These are phyloP conservation scores for Vigna trinervia DNA, from an alignment of 306 rosid genomes.

Conservation along the genomic window DNA sequence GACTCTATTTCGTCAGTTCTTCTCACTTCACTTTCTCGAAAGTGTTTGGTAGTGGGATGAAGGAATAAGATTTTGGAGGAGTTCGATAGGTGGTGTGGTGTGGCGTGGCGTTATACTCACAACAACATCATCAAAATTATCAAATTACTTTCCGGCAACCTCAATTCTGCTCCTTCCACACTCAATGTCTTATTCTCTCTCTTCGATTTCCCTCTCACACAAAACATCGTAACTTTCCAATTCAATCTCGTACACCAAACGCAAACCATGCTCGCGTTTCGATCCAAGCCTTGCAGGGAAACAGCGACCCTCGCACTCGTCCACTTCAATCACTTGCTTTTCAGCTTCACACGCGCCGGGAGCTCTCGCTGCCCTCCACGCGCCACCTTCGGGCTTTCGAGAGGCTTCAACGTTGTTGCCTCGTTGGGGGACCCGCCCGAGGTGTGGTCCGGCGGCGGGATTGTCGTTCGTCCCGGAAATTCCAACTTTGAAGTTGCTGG, in stretches of 20 bases:
- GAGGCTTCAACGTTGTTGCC: slow-evolving; percentile 37
- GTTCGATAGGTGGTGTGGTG: slow-evolving; percentile 6
- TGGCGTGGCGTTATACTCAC: not conserved
- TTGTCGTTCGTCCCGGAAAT: slow-evolving; percentile 65
- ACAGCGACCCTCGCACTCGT: slow-evolving; percentile 58
- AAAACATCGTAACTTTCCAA: not conserved
- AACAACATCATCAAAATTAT: slow-evolving; percentile 16
- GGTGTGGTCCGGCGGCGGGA: slow-evolving; percentile 93
- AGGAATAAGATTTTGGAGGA: not conserved
- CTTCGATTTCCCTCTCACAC: slow-evolving; percentile 14
- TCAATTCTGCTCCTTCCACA: not conserved
- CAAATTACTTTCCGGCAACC: not conserved
- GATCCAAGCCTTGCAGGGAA: slow-evolving; percentile 69
- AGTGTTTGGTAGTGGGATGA: not conserved
- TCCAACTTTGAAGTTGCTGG: slow-evolving; percentile 53
- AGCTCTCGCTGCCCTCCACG: slow-evolving; percentile 54
- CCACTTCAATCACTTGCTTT: slow-evolving; percentile 64
- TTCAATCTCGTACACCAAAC: slow-evolving; percentile 7
- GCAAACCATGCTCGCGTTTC: slow-evolving; percentile 46
- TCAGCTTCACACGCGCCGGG: slow-evolving; percentile 57
- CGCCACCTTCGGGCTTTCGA: not conserved
- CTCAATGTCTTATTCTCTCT: slow-evolving; percentile 31
- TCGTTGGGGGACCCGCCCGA: slow-evolving; percentile 88
- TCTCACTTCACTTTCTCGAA: not conserved
- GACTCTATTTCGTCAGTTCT: not conserved